A percentile compares a stretch with the other conserved stretches of the same genome.
Conservation (phyloP, 2,329 filamentous ascomycete species). For the Xylariaceae sp. region DNA sequence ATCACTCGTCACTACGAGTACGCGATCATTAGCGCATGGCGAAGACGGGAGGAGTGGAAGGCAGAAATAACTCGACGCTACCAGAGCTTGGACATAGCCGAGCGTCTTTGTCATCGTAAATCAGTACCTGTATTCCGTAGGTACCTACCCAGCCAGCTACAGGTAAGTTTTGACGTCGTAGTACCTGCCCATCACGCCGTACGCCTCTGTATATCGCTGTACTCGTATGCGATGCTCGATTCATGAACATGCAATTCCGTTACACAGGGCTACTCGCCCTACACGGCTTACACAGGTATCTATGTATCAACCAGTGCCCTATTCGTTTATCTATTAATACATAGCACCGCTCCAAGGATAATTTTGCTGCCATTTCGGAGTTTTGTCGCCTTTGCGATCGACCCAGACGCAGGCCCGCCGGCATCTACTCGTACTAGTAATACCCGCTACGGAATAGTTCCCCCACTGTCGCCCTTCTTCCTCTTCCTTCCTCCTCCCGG, state of each 20-base stretch:
- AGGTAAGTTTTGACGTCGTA: too few relatives aligned
- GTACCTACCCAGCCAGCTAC: too few relatives aligned
- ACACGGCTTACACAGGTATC: not conserved
- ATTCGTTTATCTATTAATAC: not conserved
- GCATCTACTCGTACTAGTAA: not conserved
- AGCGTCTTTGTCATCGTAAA: too few relatives aligned
- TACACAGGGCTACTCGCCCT: not conserved
- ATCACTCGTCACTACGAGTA: constrained; percentile 18
- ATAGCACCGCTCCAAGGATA: not conserved
- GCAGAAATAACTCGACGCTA: too few relatives aligned
- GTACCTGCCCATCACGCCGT: too few relatives aligned
- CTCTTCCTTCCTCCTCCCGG: not conserved
- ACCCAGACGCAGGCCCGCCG: too few relatives aligned
- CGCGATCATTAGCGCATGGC: constrained; percentile 4
- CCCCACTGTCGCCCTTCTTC: not conserved
- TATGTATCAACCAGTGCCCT: not conserved
- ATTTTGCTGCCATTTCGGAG: not conserved
- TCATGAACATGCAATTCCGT: too few relatives aligned
- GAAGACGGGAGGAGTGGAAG: not conserved
- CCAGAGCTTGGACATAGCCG: too few relatives aligned
- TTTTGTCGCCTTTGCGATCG: not conserved
- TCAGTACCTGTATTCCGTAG: too few relatives aligned
- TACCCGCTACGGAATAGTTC: too few relatives aligned
- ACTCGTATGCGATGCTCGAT: too few relatives aligned
- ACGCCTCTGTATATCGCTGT: too few relatives aligned